Evolutionary conservation across 306 rosid species (phyloP), one percentile per base, ranked within the genome.

Genomic region (Quercus mongolica): DNA sequence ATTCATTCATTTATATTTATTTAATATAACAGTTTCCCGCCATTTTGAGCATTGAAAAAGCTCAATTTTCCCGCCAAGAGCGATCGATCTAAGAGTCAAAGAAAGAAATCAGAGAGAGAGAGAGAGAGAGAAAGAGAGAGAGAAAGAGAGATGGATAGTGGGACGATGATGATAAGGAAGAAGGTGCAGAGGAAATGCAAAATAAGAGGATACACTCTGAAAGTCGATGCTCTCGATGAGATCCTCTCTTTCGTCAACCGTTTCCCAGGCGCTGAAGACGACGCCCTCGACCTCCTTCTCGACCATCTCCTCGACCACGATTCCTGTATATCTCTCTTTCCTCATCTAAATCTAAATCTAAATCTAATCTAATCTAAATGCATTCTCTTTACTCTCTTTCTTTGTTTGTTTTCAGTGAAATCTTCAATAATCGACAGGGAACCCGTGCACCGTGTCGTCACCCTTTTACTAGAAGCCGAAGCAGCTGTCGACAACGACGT

Each of bases 141-240:
- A 55, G 30, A 69, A 44, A 75, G 46, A 74, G 65, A 78, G 57
- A 94, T 94, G 98, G 90, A 78, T 49, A 3, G 54, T 49, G 70
- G 81, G 63, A 55, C 90, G 12, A 80, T 83, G 12, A 80, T 83
- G 76, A 25, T 80, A 72, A 84, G 95, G 84, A 91, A 79, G 87
- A 92, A 90, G 80, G 76, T 95, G 28, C 93, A 91, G 86, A 90
- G 74, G 76, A 95, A 89, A 74, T 89, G 91, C 80, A 95, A 89
- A 77, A 91, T 92, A 83, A 83, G 96, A 86, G 98, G 99, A 2
- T 91, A 86, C 85, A 83, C 76, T 25, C 86, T 95, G 78, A 89
- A 91, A 76, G 69, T 72, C 12, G 99, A 90, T 6, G 98, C 96
- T 17, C 90, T 92, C 18, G 86, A 90, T 26, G 92, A 92, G 83